phyloP scores from a whole-genome alignment of 179 eudicot genomes.

The Spinacia oleracea region DNA sequence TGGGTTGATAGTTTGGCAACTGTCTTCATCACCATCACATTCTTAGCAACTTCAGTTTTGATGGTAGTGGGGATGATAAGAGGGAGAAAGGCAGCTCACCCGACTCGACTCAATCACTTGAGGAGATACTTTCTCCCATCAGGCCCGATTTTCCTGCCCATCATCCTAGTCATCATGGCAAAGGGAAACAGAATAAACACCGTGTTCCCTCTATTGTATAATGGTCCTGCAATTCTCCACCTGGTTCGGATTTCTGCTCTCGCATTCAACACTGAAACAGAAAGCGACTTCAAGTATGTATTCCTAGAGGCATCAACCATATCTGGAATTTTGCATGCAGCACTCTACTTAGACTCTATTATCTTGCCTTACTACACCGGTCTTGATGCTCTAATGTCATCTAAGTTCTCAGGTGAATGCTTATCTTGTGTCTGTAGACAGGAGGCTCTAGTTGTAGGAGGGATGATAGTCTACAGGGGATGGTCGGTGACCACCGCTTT shows the following conservation, averaged over 20 bases:
- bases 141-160: slow-evolving; percentile 52
- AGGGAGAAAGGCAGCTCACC: slow-evolving; percentile 11
- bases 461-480: slow-evolving; percentile 42
- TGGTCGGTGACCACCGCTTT: slow-evolving; percentile 51
- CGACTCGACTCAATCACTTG: slow-evolving; percentile 21
- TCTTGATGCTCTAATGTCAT: slow-evolving; percentile 44
- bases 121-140: slow-evolving; percentile 52
- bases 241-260: slow-evolving; percentile 51
- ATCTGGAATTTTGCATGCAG: slow-evolving; percentile 50
- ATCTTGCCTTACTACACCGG: slow-evolving; percentile 62
- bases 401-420: slow-evolving; percentile 58
- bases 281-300: slow-evolving; percentile 41
- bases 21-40: slow-evolving; percentile 25
- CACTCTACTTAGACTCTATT: slow-evolving; percentile 46
- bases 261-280: slow-evolving; percentile 32
- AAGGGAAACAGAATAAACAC: slow-evolving; percentile 51
- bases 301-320: slow-evolving; percentile 51
- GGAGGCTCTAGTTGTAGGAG: slow-evolving; percentile 41
- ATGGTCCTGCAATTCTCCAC: slow-evolving; percentile 53
- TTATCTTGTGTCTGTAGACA: slow-evolving; percentile 51
- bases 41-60: slow-evolving; percentile 30
- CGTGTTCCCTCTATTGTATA: slow-evolving; percentile 31
- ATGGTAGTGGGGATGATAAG: slow-evolving; percentile 28
- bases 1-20: slow-evolving; percentile 31
- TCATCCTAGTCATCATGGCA: slow-evolving; percentile 41